phyloP scores from a whole-genome alignment of 148 eudicot genomes.

The Persicaria maculosa region DNA sequence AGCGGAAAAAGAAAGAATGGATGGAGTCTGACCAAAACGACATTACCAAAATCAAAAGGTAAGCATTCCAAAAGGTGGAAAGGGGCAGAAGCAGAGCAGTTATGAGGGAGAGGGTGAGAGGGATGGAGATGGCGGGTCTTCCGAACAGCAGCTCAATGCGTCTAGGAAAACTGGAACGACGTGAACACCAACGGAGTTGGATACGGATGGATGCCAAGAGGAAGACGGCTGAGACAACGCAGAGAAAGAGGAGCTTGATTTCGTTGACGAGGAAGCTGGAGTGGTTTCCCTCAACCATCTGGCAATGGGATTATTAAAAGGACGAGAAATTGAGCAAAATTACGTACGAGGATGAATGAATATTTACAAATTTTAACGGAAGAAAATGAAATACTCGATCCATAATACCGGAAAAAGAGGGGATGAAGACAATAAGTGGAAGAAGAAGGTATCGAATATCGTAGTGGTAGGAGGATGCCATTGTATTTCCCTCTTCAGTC shows the following conservation, averaged over 20 bases:
- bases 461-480: no score
- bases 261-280: not conserved
- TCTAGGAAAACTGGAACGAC: not conserved
- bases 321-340: no score
- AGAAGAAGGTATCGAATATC: no score
- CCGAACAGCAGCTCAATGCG: not conserved
- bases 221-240: not conserved
- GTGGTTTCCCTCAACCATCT: not conserved
- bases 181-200: not conserved
- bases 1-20: not conserved
- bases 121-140: not conserved
- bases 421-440: no score
- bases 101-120: not conserved
- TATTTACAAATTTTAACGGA: no score
- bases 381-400: no score
- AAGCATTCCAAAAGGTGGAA: not conserved
- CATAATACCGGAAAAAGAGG: no score
- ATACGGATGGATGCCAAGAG: not conserved
- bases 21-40: not conserved
- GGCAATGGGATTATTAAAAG: no score
- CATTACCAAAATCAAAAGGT: not conserved
- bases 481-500: no score
- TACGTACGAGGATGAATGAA: no score
- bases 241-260: not conserved
- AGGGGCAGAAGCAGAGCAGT: not conserved